A percentile compares a stretch with the other conserved stretches of the same genome.
phyloP scores from a whole-genome alignment of 495 filamentous ascomycete species.

The Penicillium turbatum region DNA sequence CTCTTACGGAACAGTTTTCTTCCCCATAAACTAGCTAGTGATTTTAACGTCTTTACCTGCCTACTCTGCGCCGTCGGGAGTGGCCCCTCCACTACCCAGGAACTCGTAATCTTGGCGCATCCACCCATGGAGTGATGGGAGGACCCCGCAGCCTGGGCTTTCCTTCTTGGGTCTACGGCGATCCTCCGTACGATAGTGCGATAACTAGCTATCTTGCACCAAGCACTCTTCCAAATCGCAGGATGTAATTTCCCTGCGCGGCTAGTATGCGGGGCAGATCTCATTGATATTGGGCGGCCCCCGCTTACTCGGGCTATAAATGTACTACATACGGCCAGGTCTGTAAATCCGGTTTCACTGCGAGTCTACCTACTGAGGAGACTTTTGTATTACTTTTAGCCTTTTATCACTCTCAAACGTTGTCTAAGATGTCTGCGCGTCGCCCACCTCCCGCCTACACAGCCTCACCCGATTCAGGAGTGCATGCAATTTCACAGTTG shows the following conservation, averaged over 20 bases:
- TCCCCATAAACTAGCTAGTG: no score
- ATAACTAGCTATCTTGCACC: not conserved
- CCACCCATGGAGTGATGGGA: no score
- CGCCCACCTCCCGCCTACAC: constrained; percentile 43
- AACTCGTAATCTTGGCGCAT: no score
- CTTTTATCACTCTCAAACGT: not conserved
- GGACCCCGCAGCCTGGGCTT: not conserved
- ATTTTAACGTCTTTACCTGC: no score
- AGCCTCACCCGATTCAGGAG: constrained; percentile 32
- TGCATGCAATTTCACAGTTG: constrained; percentile 36
- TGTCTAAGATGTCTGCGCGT: constrained; percentile 26
- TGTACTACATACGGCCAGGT: not conserved
- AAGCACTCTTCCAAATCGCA: not conserved
- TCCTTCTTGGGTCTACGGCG: not conserved
- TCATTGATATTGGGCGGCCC: not conserved
- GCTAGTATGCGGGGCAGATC: not conserved
- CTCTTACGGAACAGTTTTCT: no score
- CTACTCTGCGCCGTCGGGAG: no score
- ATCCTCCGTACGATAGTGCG: not conserved
- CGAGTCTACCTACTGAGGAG: not conserved
- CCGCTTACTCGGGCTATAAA: not conserved
- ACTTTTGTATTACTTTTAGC: not conserved
- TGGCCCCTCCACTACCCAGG: no score
- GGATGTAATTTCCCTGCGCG: not conserved
- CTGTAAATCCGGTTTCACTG: not conserved